Evolutionary conservation across 805 yeast species (phyloP), one percentile per base, ranked within the genome.

Genomic region (Hanseniaspora guilliermondii): DNA sequence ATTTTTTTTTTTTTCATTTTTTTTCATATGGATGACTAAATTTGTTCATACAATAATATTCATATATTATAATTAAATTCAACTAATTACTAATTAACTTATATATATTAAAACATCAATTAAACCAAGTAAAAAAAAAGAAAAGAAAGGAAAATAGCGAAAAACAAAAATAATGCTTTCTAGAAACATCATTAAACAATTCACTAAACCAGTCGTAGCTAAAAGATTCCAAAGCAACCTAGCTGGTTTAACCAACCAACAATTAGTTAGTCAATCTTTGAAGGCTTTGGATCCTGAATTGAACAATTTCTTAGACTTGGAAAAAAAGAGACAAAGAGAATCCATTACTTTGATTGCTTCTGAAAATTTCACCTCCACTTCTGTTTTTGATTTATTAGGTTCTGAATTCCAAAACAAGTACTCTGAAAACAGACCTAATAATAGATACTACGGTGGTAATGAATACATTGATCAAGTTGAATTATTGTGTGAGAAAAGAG

Each of bases 401-500:
- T 85, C 96, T 27, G 95, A 87, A 68, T 87, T 91, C 96, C 89
- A 86, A 70, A 91, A 91, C 79, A 91, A 91, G 75, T 91, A 91
- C 73, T 88, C 97, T 11, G 98, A 91, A 72, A 97, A 97, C 60
- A 91, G 91, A 72, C 98, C 98, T 41, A 96, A 96, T 61, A 95
- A 88, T 59, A 82, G 98, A 70, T 91, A 91, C 75, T 91, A 91
- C 68, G 98, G 98, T 70, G 98, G 98, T 69, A 91, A 91, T 68
- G 88, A 91, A 72, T 84, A 80, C 72, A 91, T 91, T 64, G 98
- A 91, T 73, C 77, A 80, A 73, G 87, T 87, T 64, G 98, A 91
- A 75, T 70, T 80, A 14, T 73, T 91, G 56, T 91, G 97, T 73
- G 96, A 88, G 72, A 76, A 81, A 63, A 78, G 98, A 70, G 98